Base-by-base conservation (phyloP, 495 filamentous ascomycete species). In the Aspergillus sparsus region DNA sequence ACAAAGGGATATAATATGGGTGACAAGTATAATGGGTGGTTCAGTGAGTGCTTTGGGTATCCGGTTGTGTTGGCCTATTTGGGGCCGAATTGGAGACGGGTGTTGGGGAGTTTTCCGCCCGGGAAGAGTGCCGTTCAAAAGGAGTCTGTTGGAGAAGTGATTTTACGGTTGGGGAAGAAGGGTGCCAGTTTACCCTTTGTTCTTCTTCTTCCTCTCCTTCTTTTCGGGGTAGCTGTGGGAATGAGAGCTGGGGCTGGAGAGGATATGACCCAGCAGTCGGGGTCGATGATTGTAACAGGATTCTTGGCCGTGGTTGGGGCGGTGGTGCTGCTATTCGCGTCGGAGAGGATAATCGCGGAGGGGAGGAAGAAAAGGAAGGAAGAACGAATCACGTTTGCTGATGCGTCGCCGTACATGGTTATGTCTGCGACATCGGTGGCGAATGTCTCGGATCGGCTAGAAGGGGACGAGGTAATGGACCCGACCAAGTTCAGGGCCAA, bases 401-500 rank as follows among this genome's bases (percentile, higher is more conserved):
- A 98, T 68, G 83, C 83, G 39, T 90, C 93, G 5, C 86, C 92
- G 1, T 87, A 88, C 61, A 74, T 97, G 2, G 70, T 98, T 6
- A 81, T 87, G 12, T 89, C 88, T 4, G 80, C 85, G 58, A 80
- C 84, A 0, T 96, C 91, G 1, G 77, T 93, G 9, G 69, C 77
- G 8, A 78, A 90, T 58, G 84, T 96, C 46, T 83, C 81, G 18
- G 64, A 70, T 4, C 83, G 90, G 1, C 68, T 95, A 5, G 73
- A 80, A 0, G 77, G 71, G 0, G 81, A 75, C 2, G 68, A 80
- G 35, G 62, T 76, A n/a, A 84, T 92, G 78, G 86, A 89, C 62
- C 82, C 90, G 65, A 87, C 85, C 10, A 94, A 92, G 67, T 92
- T 96, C 73, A 83, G 93, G 32, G 88, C 92, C 0, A 97, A 97